phyloP scores from a whole-genome alignment of 495 filamentous ascomycete genomes.

The Platismatia glauca region DNA sequence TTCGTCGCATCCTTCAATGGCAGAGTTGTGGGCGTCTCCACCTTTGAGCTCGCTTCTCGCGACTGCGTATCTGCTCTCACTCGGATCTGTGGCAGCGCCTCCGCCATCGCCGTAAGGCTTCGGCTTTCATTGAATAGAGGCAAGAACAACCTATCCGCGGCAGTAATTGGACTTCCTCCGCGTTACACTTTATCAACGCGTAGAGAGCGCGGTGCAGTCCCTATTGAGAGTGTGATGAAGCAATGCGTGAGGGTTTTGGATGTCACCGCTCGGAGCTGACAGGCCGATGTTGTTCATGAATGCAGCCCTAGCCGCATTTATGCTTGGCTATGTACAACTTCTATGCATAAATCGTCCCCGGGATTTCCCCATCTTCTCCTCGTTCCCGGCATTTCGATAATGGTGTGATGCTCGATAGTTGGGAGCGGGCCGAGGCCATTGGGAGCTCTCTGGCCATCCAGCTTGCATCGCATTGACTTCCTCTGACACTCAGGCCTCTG shows the following conservation, averaged over 20 bases:
- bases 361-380: not conserved
- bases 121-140: not conserved
- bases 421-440: not conserved
- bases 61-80: conserved; percentile 37
- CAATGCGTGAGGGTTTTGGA: not conserved
- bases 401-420: not conserved
- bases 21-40: conserved; percentile 65
- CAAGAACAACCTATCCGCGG: not conserved
- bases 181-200: not conserved
- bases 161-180: not conserved
- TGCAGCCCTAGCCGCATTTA: not conserved
- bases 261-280: not conserved
- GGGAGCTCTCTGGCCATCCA: not conserved
- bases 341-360: not conserved
- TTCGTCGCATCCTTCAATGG: conserved; percentile 55
- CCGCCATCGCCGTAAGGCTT: conserved; percentile 8
- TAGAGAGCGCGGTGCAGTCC: not conserved
- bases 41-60: conserved; percentile 54
- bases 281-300: not conserved
- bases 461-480: not conserved
- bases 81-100: conserved; percentile 15
- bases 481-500: not conserved
- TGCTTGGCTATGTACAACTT: not conserved
- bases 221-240: not conserved
- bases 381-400: not conserved